Evolutionary conservation across 164 flowering plant species (phyloP).

Genomic region (Macadamia integrifolia): DNA sequence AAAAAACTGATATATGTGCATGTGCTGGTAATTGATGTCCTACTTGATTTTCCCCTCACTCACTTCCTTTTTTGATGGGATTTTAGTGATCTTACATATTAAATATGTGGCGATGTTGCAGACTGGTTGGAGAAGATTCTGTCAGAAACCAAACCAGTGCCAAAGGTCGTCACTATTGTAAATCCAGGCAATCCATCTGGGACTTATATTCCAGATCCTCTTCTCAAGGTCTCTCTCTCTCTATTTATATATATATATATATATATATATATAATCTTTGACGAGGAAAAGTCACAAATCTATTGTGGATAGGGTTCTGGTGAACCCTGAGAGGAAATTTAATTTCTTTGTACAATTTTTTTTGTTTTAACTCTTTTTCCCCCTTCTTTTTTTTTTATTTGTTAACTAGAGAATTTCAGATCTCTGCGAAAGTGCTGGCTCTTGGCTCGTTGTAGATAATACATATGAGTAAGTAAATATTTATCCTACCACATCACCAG

Average conservation of each 20-base stretch:
- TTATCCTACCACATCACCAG: not conserved
- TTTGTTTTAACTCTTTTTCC: conserved; percentile 12
- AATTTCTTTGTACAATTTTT: too few relatives aligned
- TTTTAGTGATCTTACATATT: not conserved
- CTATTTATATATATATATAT: not conserved
- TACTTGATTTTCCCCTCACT: too few relatives aligned
- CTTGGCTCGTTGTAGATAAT: conserved; percentile 96
- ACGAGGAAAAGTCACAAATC: too few relatives aligned
- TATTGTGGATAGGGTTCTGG: too few relatives aligned
- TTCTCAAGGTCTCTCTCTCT: conserved; percentile 62
- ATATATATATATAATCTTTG: too few relatives aligned
- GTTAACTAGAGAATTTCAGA: conserved; percentile 75
- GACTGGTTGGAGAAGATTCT: conserved; percentile 85
- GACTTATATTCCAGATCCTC: conserved; percentile 81
- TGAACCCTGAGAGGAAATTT: too few relatives aligned
- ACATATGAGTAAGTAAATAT: conserved; percentile 82
- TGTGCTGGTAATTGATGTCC: not conserved
- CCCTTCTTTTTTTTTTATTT: not conserved
- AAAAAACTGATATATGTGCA: too few relatives aligned
- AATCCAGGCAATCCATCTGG: conserved; percentile 99
- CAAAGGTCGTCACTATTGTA: conserved; percentile 90
- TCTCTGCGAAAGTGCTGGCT: conserved; percentile 74
- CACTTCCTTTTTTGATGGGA: not conserved
- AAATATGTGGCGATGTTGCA: conserved; percentile 22
- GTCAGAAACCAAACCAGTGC: conserved; percentile 62